phyloP scores from a whole-genome alignment of 1,139 yeast genomes.

The Zygoascus hellenicus region DNA sequence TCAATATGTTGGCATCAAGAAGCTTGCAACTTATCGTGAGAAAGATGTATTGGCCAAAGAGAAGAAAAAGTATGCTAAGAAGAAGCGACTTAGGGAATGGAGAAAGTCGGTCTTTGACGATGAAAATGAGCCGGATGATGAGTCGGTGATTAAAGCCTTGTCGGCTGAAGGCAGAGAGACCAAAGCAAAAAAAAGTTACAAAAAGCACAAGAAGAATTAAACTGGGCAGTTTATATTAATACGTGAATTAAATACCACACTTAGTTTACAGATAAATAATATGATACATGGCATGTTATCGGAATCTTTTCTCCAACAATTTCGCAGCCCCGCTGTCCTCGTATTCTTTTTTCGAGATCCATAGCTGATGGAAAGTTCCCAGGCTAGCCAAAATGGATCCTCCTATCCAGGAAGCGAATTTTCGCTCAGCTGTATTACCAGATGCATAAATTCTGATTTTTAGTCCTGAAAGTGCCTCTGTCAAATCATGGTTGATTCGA shows the following conservation, averaged over 20 bases:
- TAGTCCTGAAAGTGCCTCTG: conserved; percentile 76
- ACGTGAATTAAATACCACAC: conserved; percentile 1
- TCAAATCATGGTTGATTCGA: conserved; percentile 68
- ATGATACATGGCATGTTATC: conserved; percentile 14
- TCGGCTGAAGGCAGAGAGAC: background rate
- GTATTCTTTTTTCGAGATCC: conserved; percentile 90
- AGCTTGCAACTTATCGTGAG: conserved; percentile 88
- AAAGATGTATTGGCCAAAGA: conserved; percentile 70
- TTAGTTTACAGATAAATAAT: conserved; percentile 1
- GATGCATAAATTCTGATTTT: conserved; percentile 84
- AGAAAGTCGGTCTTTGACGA: conserved; percentile 70
- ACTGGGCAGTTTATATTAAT: conserved; percentile 8
- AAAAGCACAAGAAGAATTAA: conserved; percentile 12
- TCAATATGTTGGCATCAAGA: conserved; percentile 78
- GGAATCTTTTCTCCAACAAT: conserved; percentile 37
- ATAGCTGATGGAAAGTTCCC: conserved; percentile 95
- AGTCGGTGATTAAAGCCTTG: conserved; percentile 17
- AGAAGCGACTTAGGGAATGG: conserved; percentile 83
- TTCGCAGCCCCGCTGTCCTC: conserved; percentile 88
- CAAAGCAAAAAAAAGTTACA: conserved; percentile 15
- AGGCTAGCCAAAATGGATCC: conserved; percentile 87
- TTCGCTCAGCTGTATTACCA: conserved; percentile 79
- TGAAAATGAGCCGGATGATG: conserved; percentile 52
- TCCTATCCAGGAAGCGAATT: conserved; percentile 90
- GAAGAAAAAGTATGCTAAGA: conserved; percentile 76